These are phyloP conservation scores for Anisogramma anomala DNA, from an alignment of 2,329 filamentous ascomycete genomes.

Conservation along the genomic window DNA sequence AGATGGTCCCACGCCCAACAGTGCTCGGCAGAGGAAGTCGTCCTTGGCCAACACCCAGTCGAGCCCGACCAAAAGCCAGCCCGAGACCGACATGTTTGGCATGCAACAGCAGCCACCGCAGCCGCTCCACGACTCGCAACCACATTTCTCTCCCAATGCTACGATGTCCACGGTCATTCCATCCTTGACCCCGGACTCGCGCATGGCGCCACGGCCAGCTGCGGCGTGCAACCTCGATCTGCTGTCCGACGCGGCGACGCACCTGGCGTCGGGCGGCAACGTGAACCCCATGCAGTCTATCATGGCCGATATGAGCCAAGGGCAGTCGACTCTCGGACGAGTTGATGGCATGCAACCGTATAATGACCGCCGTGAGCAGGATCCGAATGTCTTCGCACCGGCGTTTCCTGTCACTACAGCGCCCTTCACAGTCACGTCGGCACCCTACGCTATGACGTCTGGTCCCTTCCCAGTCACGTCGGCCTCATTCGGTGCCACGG, in stretches of 20 bases:
- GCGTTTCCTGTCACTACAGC: constrained; percentile 29
- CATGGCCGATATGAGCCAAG: constrained; percentile 33
- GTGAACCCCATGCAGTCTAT: constrained; percentile 40
- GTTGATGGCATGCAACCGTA: constrained; percentile 35
- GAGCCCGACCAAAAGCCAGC: constrained; percentile 36
- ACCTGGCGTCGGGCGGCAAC: constrained; percentile 41
- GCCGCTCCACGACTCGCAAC: constrained; percentile 15
- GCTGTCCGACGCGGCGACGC: constrained; percentile 46
- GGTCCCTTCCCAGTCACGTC: constrained; percentile 30
- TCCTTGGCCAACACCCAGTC: constrained; percentile 35
- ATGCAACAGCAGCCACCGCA: constrained; percentile 25
- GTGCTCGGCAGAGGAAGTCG: constrained; percentile 33
- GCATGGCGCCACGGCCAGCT: constrained; percentile 32
- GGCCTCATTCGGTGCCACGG: constrained; percentile 18
- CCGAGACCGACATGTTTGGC: constrained; percentile 34
- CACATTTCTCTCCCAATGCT: constrained; percentile 30
- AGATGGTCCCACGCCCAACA: constrained; percentile 27
- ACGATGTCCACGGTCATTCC: constrained; percentile 28
- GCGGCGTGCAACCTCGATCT: constrained; percentile 45
- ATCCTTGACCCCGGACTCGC: constrained; percentile 35
- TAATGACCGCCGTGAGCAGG: constrained; percentile 36
- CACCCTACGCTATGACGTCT: constrained; percentile 21
- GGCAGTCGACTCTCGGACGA: constrained; percentile 29
- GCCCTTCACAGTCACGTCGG: constrained; percentile 16
- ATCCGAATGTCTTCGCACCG: constrained; percentile 30